Conservation (phyloP, 2,329 filamentous ascomycete species). For the Xylaria sp. region DNA sequence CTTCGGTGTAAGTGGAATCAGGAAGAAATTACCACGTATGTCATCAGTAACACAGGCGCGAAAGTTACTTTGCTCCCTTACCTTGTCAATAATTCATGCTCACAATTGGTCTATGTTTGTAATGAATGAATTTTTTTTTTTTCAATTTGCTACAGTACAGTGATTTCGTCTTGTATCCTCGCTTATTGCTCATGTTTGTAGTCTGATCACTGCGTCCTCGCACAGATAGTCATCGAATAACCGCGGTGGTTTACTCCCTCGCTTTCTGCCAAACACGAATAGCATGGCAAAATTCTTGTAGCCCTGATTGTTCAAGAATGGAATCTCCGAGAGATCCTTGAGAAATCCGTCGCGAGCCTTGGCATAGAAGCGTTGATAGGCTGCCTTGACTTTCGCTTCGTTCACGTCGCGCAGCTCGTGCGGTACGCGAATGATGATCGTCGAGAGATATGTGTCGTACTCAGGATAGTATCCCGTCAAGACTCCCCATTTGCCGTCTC, state of each 20-base stretch:
- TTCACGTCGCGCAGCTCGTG: neutral
- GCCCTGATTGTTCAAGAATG: slow-evolving; percentile 6
- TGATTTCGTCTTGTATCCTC: neutral
- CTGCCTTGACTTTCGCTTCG: neutral
- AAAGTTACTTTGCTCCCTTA: neutral
- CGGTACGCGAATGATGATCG: slow-evolving; percentile 16
- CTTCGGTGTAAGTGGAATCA: neutral
- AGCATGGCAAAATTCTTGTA: slow-evolving; percentile 13
- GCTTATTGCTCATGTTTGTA: neutral
- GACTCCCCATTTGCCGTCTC: slow-evolving; percentile 12
- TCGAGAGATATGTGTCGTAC: slow-evolving; percentile 7
- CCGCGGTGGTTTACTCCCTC: neutral
- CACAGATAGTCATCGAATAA: slow-evolving; percentile 17
- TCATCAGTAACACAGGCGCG: neutral
- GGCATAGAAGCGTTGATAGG: slow-evolving; percentile 9
- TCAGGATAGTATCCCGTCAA: slow-evolving; percentile 14
- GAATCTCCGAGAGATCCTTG: neutral
- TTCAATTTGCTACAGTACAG: neutral
- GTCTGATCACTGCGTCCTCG: slow-evolving; percentile 14
- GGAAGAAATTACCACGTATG: neutral
- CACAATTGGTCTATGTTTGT: neutral
- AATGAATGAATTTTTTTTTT: neutral
- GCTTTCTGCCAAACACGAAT: slow-evolving; percentile 3
- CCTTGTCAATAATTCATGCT: neutral
- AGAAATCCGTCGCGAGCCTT: slow-evolving; percentile 5